Evolutionary conservation across 768 basidiomycete species (phyloP).

Genomic region (Lactifluus rugatus): DNA sequence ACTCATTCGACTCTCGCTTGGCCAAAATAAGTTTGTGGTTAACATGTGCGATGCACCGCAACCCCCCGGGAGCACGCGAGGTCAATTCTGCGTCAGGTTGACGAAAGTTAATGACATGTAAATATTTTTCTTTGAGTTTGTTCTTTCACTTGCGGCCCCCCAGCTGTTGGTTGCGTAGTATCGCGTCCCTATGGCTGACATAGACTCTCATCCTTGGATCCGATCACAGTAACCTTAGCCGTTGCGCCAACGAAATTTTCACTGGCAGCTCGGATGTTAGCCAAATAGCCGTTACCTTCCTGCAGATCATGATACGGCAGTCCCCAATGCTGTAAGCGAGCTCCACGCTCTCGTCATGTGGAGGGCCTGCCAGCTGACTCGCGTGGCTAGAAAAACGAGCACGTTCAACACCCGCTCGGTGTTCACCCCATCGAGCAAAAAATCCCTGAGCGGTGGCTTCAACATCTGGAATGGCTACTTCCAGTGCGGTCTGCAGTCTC

Average conservation of each 20-base stretch:
- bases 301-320: slow-evolving; percentile 16
- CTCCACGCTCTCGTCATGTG: not conserved
- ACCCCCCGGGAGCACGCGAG: slow-evolving; percentile 8
- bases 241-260: slow-evolving; percentile 8
- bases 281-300: slow-evolving; percentile 10
- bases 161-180: not conserved
- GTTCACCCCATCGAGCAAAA: slow-evolving; percentile 8
- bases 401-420: slow-evolving; percentile 17
- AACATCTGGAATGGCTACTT: slow-evolving; percentile 19
- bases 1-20: not conserved
- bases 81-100: slow-evolving; percentile 9
- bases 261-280: not conserved
- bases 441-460: slow-evolving; percentile 13
- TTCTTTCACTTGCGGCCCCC: not conserved
- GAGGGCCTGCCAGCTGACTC: not conserved
- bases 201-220: not conserved
- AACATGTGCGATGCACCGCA: slow-evolving; percentile 7
- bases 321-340: slow-evolving; percentile 16
- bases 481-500: not conserved
- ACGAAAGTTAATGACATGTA: slow-evolving; percentile 16
- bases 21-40: slow-evolving; percentile 4
- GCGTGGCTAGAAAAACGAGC: not conserved
- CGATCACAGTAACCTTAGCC: slow-evolving; percentile 2
- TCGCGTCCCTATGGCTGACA: not conserved
- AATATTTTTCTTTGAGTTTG: not conserved